Evolutionary conservation across 164 flowering plant genomes (phyloP), one percentile per base, ranked within the genome.

Genomic region (Stephania japonica): DNA sequence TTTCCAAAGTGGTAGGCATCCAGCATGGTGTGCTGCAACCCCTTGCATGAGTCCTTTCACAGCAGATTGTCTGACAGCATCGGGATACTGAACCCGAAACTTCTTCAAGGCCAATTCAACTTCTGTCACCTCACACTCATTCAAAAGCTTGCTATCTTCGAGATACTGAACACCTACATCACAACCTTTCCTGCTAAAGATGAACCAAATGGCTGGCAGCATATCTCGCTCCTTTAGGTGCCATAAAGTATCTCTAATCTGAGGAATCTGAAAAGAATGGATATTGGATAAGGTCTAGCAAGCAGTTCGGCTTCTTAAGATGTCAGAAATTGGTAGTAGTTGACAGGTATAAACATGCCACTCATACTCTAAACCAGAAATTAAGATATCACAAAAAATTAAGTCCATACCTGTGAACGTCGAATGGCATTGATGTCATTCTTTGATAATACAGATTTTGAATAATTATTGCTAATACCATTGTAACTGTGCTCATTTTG

Each of bases 181-280:
- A 82, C 99, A 94, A 72, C 98, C 98, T 86, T 90, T 91, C 77
- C 99, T 85, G 84, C 92, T 92, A 78, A 95, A 92, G 80, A 95
- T 91, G 80, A 95, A 95, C 99, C 99, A 92, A 77, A 95, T 82
- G 70, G 94, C 93, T 10, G 99, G 99, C 73, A 95, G 88, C 99
- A 95, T 91, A 77, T 91, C 93, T 85, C 86, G 84, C 75, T 75
- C 75, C 78, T 84, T 82, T 67, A 95, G 90, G 62, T 92, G 98
- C 86, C 84, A 76, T 65, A 92, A 76, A 59, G 98, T 90, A 82
- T 95, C 99, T 75, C 81, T 87, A 76, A 91, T 73, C 79, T 87
- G 94, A 83, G 99, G 99, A 75, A 92, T 91, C 99, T 92, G 80
- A 6, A 68, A 74, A 53, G 19, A 23, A 69, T 23, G 38, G 21